phyloP scores from a whole-genome alignment of 371 early-diverging fungal species.

The Batrachochytrium dendrobatidis region DNA sequence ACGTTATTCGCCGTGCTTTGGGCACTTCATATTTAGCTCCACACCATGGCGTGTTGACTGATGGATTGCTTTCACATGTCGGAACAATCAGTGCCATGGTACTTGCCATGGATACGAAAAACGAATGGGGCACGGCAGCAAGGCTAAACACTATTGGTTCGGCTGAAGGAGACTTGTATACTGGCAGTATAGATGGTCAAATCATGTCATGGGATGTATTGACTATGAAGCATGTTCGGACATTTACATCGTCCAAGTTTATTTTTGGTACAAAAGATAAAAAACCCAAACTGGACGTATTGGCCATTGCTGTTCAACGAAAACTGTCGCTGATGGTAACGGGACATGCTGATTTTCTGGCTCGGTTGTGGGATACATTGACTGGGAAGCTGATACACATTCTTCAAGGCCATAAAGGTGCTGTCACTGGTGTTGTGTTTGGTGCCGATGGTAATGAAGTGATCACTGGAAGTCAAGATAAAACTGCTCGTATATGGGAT shows the following conservation, averaged over 20 bases:
- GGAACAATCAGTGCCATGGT: background rate
- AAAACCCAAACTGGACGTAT: no score
- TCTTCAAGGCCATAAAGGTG: background rate
- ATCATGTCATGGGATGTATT: background rate
- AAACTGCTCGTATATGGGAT: background rate
- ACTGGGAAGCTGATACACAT: background rate
- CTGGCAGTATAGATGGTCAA: background rate
- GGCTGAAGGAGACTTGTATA: background rate
- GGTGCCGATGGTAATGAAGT: background rate
- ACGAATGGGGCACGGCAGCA: no score
- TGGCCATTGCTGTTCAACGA: background rate
- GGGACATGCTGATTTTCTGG: background rate
- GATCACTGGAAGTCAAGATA: background rate
- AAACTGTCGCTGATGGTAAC: background rate
- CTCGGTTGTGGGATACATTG: background rate
- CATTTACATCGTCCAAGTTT: background rate
- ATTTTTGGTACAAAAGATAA: no score
- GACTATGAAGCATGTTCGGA: background rate
- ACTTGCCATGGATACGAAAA: no score
- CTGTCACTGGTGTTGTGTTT: background rate
- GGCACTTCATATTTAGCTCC: background rate
- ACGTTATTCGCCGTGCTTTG: background rate
- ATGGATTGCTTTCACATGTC: background rate
- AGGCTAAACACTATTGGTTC: no score
- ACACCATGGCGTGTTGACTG: background rate